Percentiles rank a stretch among this genome's conserved stretches.
These are phyloP conservation scores for Xylaria multiplex DNA, from an alignment of 2,329 filamentous ascomycete species.

Conservation along the genomic window DNA sequence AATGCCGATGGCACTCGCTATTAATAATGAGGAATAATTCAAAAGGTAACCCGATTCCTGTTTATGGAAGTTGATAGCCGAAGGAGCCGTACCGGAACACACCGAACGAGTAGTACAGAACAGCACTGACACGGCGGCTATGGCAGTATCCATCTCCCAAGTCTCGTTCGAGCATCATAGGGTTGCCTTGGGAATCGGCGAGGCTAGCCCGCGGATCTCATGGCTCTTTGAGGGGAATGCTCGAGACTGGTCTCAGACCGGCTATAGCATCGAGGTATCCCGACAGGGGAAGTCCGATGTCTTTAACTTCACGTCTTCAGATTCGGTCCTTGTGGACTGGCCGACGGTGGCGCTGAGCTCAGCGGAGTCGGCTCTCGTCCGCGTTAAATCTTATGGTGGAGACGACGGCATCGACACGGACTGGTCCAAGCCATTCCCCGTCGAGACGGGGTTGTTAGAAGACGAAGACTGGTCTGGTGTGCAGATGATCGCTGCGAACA, in stretches of 20 bases:
- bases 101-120: background rate
- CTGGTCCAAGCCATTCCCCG: slow-evolving; percentile 48
- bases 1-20: background rate
- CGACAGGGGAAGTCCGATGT: slow-evolving; percentile 37
- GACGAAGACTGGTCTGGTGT: slow-evolving; percentile 48
- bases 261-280: slow-evolving; percentile 57
- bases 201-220: slow-evolving; percentile 56
- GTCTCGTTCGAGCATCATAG: slow-evolving; percentile 57
- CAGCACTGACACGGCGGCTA: slow-evolving; percentile 36
- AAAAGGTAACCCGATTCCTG: slow-evolving; percentile 17
- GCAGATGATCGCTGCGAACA: slow-evolving; percentile 48
- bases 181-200: slow-evolving; percentile 56
- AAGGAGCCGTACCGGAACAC: too few species aligned
- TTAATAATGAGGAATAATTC: slow-evolving; percentile 24
- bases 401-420: slow-evolving; percentile 41
- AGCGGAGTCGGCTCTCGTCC: slow-evolving; percentile 48
- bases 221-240: slow-evolving; percentile 56
- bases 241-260: slow-evolving; percentile 55
- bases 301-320: slow-evolving; percentile 49
- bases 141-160: slow-evolving; percentile 53
- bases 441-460: slow-evolving; percentile 51
- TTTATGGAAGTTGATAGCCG: background rate
- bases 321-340: slow-evolving; percentile 58
- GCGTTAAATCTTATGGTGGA: slow-evolving; percentile 51
- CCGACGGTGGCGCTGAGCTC: slow-evolving; percentile 50